Evolutionary conservation across 2,329 filamentous ascomycete genomes (phyloP).

Genomic region (Aureobasidium sp.): DNA sequence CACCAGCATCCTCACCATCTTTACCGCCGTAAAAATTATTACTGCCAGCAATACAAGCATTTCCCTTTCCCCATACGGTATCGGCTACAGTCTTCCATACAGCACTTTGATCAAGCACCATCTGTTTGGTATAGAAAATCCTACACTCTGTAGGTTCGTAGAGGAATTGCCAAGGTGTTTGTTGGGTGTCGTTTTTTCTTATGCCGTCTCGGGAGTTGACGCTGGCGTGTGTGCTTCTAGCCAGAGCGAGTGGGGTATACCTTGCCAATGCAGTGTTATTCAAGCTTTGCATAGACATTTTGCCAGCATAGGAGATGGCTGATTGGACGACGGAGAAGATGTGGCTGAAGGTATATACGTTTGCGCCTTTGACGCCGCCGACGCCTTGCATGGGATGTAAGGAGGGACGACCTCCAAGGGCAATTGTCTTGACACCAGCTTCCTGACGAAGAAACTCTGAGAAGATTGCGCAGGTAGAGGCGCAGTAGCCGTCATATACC

Average conservation of each 20-base stretch:
- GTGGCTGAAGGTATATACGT: constrained; percentile 23
- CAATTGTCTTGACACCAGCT: constrained; percentile 37
- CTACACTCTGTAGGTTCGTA: constrained; percentile 45
- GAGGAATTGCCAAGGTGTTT: constrained; percentile 44
- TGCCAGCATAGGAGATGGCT: constrained; percentile 20
- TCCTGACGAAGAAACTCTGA: constrained; percentile 40
- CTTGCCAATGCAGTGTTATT: constrained; percentile 23
- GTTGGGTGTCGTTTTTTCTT: constrained; percentile 28
- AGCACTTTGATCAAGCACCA: constrained; percentile 41
- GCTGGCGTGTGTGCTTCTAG: constrained; percentile 18
- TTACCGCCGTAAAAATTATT: constrained; percentile 11
- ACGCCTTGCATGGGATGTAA: constrained; percentile 38
- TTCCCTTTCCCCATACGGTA: constrained; percentile 26
- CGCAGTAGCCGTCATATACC: constrained; percentile 40
- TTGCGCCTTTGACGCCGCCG: constrained; percentile 40
- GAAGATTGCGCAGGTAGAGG: constrained; percentile 40
- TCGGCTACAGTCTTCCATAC: constrained; percentile 41
- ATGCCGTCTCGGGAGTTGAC: constrained; percentile 29
- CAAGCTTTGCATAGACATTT: constrained; percentile 12
- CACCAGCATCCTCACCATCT: background rate
- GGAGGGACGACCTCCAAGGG: constrained; percentile 37
- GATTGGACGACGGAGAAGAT: constrained; percentile 21
- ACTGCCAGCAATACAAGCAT: constrained; percentile 28
- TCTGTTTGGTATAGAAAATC: constrained; percentile 46
- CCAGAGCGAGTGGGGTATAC: constrained; percentile 24